A percentile compares a stretch with the other conserved stretches of the same genome.
Conservation (phyloP, 1,139 yeast species). For the Spencermartinsiella ligniputridi region DNA sequence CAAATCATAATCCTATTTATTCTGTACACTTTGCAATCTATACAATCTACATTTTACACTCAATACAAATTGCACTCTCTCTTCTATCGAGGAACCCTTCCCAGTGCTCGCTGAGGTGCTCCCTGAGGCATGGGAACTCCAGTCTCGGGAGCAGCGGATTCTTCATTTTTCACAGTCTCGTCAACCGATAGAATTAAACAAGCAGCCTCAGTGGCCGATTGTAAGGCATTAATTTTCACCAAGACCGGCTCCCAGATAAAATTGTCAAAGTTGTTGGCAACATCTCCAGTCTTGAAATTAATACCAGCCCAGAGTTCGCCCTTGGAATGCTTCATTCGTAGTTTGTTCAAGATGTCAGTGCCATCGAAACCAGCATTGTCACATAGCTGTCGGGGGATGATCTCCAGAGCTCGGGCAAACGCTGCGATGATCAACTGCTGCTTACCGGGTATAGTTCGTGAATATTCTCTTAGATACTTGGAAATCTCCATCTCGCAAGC, state of each 20-base stretch:
- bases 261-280: slow-evolving; percentile 77
- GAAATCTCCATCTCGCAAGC: slow-evolving; percentile 98
- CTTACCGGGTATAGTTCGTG: slow-evolving; percentile 88
- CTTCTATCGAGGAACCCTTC: slow-evolving; percentile 17
- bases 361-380: slow-evolving; percentile 98
- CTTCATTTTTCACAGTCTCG: slow-evolving; percentile 87
- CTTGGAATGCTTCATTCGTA: slow-evolving; percentile 90
- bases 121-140: slow-evolving; percentile 28
- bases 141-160: slow-evolving; percentile 39
- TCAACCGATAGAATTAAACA: slow-evolving; percentile 87
- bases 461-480: slow-evolving; percentile 77
- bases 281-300: slow-evolving; percentile 76
- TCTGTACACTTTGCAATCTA: no score
- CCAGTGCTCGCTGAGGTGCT: slow-evolving; percentile 23
- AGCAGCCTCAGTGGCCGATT: slow-evolving; percentile 97
- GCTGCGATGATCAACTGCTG: slow-evolving; percentile 90
- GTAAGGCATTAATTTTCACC: slow-evolving; percentile 89
- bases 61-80: no score
- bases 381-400: slow-evolving; percentile 94
- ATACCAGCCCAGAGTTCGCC: slow-evolving; percentile 92
- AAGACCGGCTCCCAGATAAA: slow-evolving; percentile 98
- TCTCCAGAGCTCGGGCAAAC: slow-evolving; percentile 90
- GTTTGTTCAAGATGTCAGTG: slow-evolving; percentile 80
- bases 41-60: no score
- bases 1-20: no score